These are phyloP conservation scores for Solanum lignicaule DNA, from an alignment of 257 asterid species.

Conservation along the genomic window DNA sequence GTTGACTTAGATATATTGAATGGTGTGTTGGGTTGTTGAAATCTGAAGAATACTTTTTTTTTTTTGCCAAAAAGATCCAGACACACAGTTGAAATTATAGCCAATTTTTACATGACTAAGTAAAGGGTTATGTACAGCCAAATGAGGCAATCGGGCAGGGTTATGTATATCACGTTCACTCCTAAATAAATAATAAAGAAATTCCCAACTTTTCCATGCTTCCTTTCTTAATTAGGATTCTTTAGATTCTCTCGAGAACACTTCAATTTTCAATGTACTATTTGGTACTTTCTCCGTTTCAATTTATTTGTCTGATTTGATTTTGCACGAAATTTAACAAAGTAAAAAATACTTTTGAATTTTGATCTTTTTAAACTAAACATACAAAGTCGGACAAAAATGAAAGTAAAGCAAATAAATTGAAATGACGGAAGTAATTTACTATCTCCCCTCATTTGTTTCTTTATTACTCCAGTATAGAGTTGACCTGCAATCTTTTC, in stretches of 20 bases:
- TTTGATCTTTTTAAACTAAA: too few relatives aligned
- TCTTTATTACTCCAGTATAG: background rate
- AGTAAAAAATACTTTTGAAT: too few relatives aligned
- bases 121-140: background rate
- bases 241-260: background rate
- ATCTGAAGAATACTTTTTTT: background rate
- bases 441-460: background rate
- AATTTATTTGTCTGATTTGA: too few relatives aligned
- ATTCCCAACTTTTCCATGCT: background rate
- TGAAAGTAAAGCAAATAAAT: too few relatives aligned
- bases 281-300: background rate
- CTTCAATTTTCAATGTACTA: background rate
- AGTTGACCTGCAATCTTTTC: background rate
- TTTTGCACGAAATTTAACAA: too few relatives aligned
- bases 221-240: background rate
- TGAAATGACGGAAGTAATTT: fast-evolving
- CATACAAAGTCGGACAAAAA: too few relatives aligned
- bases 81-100: background rate
- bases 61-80: background rate
- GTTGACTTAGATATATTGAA: background rate
- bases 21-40: background rate
- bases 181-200: background rate
- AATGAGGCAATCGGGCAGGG: background rate
- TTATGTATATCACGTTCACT: background rate
- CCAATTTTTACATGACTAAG: background rate